Conservation (phyloP, 2,329 filamentous ascomycete genomes). For the Basipetospora chlamydospora region DNA sequence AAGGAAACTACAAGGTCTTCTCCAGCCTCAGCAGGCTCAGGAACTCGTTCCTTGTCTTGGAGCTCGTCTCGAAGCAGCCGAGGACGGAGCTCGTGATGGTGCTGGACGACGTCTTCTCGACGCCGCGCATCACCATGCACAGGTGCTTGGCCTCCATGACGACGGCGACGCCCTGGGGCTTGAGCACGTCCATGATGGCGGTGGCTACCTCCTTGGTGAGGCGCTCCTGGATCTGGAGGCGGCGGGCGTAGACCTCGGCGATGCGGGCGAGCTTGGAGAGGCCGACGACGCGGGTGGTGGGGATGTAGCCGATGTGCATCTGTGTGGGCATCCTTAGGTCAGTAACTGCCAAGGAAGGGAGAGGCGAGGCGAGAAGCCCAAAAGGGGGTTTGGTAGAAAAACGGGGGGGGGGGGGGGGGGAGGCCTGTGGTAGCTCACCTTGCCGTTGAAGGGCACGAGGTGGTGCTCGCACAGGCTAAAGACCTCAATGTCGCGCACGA, state of each 20-base stretch:
- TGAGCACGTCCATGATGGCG: slow-evolving; percentile 81
- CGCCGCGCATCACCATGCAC: slow-evolving; percentile 99
- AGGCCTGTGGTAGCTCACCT: slow-evolving; percentile 37
- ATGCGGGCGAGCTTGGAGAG: slow-evolving; percentile 92
- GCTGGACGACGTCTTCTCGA: slow-evolving; percentile 73
- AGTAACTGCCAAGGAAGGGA: too few species aligned
- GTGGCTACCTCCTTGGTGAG: slow-evolving; percentile 92
- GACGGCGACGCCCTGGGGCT: slow-evolving; percentile 88
- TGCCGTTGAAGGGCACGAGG: slow-evolving; percentile 88
- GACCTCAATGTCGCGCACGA: slow-evolving; percentile 94
- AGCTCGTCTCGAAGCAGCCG: slow-evolving; percentile 84
- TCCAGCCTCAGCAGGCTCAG: slow-evolving; percentile 63
- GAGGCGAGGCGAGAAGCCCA: too few species aligned
- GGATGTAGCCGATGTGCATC: slow-evolving; percentile 99
- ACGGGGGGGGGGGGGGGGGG: background rate
- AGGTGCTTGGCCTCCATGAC: slow-evolving; percentile 95
- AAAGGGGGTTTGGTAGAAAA: too few species aligned
- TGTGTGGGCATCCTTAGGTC: too few species aligned
- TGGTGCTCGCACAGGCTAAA: slow-evolving; percentile 95
- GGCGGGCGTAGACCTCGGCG: slow-evolving; percentile 88
- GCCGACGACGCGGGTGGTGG: slow-evolving; percentile 77
- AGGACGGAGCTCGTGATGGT: slow-evolving; percentile 96
- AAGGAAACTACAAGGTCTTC: slow-evolving; percentile 1
- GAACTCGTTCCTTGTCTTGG: slow-evolving; percentile 93
- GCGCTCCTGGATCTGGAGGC: slow-evolving; percentile 90